Base-by-base conservation (phyloP, 2,329 filamentous ascomycete genomes). In the Monosporascus cannonballus region DNA sequence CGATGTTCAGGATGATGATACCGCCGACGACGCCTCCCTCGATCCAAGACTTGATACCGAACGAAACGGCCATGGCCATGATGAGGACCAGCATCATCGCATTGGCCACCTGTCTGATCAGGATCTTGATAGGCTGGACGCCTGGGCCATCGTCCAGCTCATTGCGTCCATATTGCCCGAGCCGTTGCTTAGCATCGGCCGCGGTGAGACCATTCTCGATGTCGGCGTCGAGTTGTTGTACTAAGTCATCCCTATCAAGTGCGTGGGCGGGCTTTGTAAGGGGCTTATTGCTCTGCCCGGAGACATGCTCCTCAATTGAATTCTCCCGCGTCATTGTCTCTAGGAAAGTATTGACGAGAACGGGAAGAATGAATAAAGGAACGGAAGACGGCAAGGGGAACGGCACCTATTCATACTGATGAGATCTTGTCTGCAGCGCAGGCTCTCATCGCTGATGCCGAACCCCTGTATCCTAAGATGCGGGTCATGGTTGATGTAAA, bases 71-170 rank as follows among this genome's bases (percentile, higher is more conserved):
- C 76, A 80, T 81, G 52, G 74, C 78, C 53, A 76, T 68, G 27
- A 78, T 75, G 34, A 82, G 68, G 17, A 74, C 70, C 60, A 86
- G 67, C 58, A 79, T 85, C 83, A 86, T 85, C 11, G 82, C 83
- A 64, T 86, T 86, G 47, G 81, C 81, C 46, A 86, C 70, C 63
- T 86, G 83, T 42, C 78, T 72, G 44, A 85, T 67, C 18, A 86
- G 64, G 53, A 86, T 85, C 63, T 83, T 83, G 45, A 75, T 64
- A 22, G 77, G 73, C 44, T 76, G 77, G 30, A 86, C 81, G 6
- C 78, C 77, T 53, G 75, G 74, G 1, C 69, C 76, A 38, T 83
- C 77, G 50, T 80, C 79, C 3, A 87, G 71, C 53, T 84, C 77
- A 60, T 86, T 87, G 14, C 67, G 62, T 6, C 83, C 83, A 69